Conservation (phyloP, 495 filamentous ascomycete species). For the Melanomma pulvis-pyrius region DNA sequence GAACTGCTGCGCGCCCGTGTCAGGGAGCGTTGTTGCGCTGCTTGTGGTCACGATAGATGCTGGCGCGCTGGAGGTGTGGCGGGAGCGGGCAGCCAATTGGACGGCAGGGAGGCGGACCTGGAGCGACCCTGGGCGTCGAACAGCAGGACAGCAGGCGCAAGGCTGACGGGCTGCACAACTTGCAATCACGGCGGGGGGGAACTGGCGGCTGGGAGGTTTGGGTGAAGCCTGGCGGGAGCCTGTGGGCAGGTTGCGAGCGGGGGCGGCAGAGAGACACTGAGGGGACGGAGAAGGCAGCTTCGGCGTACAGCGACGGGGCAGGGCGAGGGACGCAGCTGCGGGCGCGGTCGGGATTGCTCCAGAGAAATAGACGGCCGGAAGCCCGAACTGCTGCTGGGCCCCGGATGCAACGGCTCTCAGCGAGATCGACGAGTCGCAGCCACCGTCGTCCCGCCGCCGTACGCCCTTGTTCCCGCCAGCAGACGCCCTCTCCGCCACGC, state of each 20-base stretch:
- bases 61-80: slow-evolving; percentile 5
- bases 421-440: not conserved
- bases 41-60: not conserved
- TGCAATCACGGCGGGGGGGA: not conserved
- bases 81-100: slow-evolving; percentile 19
- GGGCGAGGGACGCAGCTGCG: not conserved
- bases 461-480: not conserved
- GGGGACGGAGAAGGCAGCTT: not conserved
- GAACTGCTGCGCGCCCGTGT: slow-evolving; percentile 1
- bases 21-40: not conserved
- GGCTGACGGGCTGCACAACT: not conserved
- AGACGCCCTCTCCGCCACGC: not conserved
- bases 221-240: too few relatives aligned
- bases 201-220: not conserved
- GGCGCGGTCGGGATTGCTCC: slow-evolving; percentile 2
- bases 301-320: not conserved
- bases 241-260: too few relatives aligned
- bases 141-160: not conserved
- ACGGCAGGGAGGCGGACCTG: not conserved
- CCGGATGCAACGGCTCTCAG: slow-evolving; percentile 3
- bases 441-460: not conserved
- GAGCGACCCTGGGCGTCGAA: not conserved
- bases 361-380: slow-evolving; percentile 17
- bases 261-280: not conserved
- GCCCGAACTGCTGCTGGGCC: not conserved